phyloP scores from a whole-genome alignment of 2,329 filamentous ascomycete species.

The Phymatotrichopsis omnivora region DNA sequence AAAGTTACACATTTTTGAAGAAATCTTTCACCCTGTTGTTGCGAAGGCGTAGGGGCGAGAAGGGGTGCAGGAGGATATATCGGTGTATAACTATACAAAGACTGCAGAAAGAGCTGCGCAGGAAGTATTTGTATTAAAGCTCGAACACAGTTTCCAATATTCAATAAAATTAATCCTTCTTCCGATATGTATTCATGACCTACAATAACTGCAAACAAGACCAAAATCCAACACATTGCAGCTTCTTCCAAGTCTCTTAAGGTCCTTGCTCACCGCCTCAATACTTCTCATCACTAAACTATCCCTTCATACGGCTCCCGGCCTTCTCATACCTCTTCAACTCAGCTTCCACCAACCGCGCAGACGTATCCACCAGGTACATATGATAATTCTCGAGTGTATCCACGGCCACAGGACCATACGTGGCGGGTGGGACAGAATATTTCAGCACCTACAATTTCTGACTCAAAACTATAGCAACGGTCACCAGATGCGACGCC shows the following conservation, averaged over 20 bases:
- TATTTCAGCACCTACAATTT: constrained; percentile 29
- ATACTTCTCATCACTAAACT: constrained; percentile 21
- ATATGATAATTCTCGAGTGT: constrained; percentile 30
- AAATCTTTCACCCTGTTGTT: no score
- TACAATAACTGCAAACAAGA: no score
- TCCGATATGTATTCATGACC: no score
- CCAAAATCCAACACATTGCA: no score
- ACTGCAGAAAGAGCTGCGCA: no score
- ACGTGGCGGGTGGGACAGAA: constrained; percentile 27
- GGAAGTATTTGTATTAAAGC: no score
- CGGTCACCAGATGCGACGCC: constrained; percentile 26
- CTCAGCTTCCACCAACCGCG: constrained; percentile 28
- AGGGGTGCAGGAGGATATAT: no score
- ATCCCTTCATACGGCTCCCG: constrained; percentile 27
- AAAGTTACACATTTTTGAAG: no score
- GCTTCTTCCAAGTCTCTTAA: constrained; percentile 24
- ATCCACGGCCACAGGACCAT: constrained; percentile 27
- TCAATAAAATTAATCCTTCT: no score
- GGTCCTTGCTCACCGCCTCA: constrained; percentile 25
- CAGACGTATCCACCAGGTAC: constrained; percentile 29
- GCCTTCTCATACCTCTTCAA: constrained; percentile 29
- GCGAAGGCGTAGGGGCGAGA: no score
- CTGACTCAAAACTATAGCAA: constrained; percentile 28
- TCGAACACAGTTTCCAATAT: no score
- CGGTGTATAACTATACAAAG: no score